phyloP scores from a whole-genome alignment of 140 eudicot genomes.

The Stevia rebaudiana region DNA sequence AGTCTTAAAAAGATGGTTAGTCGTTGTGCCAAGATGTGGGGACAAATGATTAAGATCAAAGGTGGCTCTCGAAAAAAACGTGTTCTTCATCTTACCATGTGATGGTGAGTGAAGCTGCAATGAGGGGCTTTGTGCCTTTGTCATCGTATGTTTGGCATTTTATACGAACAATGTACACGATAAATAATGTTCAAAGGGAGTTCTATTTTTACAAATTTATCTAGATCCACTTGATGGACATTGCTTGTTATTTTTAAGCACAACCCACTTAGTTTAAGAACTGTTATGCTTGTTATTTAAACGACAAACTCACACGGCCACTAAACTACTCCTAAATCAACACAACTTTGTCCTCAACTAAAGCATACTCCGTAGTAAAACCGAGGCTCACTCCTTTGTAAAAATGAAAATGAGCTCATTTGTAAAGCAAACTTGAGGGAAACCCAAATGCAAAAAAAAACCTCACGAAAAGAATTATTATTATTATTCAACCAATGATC shows the following conservation, averaged over 20 bases:
- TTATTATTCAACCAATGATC: no score
- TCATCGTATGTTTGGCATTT: background rate
- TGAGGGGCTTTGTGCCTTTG: background rate
- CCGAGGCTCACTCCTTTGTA: no score
- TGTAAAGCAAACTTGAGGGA: no score
- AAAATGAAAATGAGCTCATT: no score
- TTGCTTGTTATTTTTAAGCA: background rate
- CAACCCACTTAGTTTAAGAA: no score
- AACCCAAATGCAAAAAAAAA: no score
- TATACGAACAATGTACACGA: background rate
- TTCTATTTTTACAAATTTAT: background rate
- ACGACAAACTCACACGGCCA: no score
- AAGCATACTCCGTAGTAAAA: no score
- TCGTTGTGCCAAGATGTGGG: conserved; percentile 41
- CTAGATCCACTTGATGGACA: background rate
- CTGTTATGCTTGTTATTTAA: no score
- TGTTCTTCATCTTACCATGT: conserved; percentile 36
- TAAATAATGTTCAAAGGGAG: conserved; percentile 14
- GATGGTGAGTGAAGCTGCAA: background rate
- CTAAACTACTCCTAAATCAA: no score
- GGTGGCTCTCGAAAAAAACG: conserved; percentile 29
- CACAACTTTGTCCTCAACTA: no score
- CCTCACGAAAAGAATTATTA: no score
- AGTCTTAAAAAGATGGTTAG: conserved; percentile 41
- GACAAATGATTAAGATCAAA: conserved; percentile 53